Evolutionary conservation across 2,329 filamentous ascomycete genomes (phyloP), one percentile per base, ranked within the genome.

Genomic region (Monosporascus sp.): DNA sequence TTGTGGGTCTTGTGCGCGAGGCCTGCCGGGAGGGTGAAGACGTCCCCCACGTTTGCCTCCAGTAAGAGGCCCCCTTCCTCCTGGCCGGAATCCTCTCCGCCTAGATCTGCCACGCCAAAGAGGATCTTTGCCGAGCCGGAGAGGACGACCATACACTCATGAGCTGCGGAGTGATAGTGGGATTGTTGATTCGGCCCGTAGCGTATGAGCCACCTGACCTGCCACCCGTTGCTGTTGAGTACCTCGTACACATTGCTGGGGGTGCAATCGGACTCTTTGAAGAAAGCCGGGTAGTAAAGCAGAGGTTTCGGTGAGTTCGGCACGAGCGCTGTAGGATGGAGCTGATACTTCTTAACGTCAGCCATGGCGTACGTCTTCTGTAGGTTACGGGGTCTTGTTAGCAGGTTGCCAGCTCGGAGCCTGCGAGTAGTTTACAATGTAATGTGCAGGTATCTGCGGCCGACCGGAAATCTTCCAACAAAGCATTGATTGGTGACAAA

Each of bases 121-220:
- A 79, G 73, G 50, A 84, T 80, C 0, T 68, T 76, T 0, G 78
- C 80, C 0, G 67, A 69, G 2, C 80, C 80, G 0, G 77, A 76
- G 0, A 83, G 69, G 0, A 84, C 79, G 20, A 71, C 74, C 78
- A 84, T 83, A 60, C 70, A 74, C 67, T 81, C 78, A 62, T 80
- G 78, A 0, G 73, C 70, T 15, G 60, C 58, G 15, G 72, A 73
- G 63, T 80, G 78, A 63, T 79, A 80, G 64, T 80, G 78, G 0
- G 76, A 74, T 44, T 62, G 52, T 52, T 78, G 76, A 6, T 74
- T 75, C 17, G 66, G 66, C 1, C 75, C 74, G 64, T 80, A 80
- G 37, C 75, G 72, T 54, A 70, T 74, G 46, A 79, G 73, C 77
- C 77, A 80, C 60, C 78, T 74, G 2, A 70, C 68, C 51, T 73